Evolutionary conservation across 2,329 filamentous ascomycete species (phyloP), one percentile per base, ranked within the genome.

Genomic region (Aureobasidium mangrovei): DNA sequence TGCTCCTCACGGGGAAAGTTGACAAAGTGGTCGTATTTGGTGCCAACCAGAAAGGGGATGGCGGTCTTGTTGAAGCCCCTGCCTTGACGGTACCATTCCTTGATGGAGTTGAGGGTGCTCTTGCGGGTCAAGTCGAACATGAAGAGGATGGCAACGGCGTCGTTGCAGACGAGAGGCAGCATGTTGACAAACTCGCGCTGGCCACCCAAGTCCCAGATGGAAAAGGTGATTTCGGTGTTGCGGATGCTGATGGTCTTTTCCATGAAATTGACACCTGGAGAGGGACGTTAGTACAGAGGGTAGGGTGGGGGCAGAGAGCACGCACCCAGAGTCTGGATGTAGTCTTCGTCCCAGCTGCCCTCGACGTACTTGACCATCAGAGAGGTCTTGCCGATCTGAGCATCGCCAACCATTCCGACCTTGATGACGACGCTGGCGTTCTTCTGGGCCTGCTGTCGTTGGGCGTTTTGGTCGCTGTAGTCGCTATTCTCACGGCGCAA

Each of bases 321-420:
- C 76, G 59, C 71, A 85, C 82, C 93, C 42, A 98, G 76, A 26
- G 93, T 98, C 74, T 98, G 93, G 66, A 98, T 98, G 72, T 98
- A 98, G 70, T 98, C 93, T 74, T 98, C 93, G 70, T 98, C 93
- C 90, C 93, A 98, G 72, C 91, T 96, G 57, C 93, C 93, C 74
- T 98, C 93, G 54, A 98, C 93, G 67, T 98, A 98, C 72, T 98
- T 98, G 67, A 98, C 93, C 93, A 98, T 98, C 68, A 98, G 74
- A 60, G 91, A 96, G 18, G 93, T 98, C 80, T 98, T 98, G 67
- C 93, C 93, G 63, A 98, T 98, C 72, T 98, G 93, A 56, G 93
- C 93, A 74, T 98, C 93, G 44, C 93, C 93, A 43, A 98, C 93
- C 93, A 98, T 98, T 66, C 93, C 93, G 49, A 98, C 93, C 74